phyloP scores from a whole-genome alignment of 495 filamentous ascomycete species.

The Podospora fimiseda region DNA sequence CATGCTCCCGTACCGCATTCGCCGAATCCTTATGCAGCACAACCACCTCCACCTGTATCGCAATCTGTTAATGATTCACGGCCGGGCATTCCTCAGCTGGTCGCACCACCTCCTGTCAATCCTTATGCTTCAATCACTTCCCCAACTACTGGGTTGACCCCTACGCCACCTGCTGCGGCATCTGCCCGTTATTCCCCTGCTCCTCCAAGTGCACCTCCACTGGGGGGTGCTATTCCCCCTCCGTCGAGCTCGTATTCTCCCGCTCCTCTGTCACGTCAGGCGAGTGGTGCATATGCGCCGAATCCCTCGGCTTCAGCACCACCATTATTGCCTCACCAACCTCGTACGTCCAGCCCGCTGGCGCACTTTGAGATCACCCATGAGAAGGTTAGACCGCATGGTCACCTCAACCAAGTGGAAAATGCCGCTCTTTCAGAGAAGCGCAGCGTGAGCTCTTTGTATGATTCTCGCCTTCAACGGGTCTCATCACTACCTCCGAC shows the following conservation, averaged over 20 bases:
- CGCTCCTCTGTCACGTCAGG: conserved; percentile 38
- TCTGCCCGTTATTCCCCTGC: conserved; percentile 56
- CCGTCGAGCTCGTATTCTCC: conserved; percentile 48
- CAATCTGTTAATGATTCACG: conserved; percentile 18
- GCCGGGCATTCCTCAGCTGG: conserved; percentile 32
- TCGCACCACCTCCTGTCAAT: conserved; percentile 53
- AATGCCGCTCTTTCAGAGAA: conserved; percentile 29
- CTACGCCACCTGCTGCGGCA: conserved; percentile 34
- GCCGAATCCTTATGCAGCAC: conserved; percentile 28
- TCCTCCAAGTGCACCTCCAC: conserved; percentile 38
- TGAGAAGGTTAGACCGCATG: conserved; percentile 32
- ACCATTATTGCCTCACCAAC: conserved; percentile 62
- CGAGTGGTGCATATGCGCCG: conserved; percentile 36
- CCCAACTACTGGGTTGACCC: conserved; percentile 30
- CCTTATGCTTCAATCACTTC: conserved; percentile 52
- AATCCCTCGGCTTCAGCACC: conserved; percentile 31
- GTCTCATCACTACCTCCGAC: conserved; percentile 47
- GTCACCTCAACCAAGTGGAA: conserved; percentile 24
- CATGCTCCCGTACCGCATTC: background rate
- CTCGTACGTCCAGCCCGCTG: conserved; percentile 78
- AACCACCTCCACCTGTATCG: conserved; percentile 20
- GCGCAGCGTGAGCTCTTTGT: conserved; percentile 41
- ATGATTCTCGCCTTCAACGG: conserved; percentile 40
- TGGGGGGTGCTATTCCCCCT: conserved; percentile 30
- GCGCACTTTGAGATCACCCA: conserved; percentile 56